phyloP scores from a whole-genome alignment of 75 land plant species.

The Ceratopteris richardii region DNA sequence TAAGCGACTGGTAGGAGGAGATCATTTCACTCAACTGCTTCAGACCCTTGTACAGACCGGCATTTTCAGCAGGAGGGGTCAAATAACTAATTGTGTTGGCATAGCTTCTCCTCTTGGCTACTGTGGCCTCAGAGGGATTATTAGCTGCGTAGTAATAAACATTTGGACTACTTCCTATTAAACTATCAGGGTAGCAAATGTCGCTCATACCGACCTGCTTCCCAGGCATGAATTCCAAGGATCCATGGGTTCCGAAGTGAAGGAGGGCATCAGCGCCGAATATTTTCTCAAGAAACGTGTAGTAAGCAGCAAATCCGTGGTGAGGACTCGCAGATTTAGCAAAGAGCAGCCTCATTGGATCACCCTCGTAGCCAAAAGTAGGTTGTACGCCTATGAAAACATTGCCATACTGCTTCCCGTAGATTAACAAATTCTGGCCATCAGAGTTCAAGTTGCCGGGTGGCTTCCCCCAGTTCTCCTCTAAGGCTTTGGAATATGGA shows the following conservation, averaged over 20 bases:
- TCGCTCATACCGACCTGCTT: constrained; percentile 99
- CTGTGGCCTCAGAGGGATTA: constrained; percentile 97
- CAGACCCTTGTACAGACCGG: constrained; percentile 95
- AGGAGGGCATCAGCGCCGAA: constrained; percentile 93
- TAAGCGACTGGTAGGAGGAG: constrained; percentile 91
- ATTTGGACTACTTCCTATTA: constrained; percentile 97
- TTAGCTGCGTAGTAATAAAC: constrained; percentile 98
- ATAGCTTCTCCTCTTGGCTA: constrained; percentile 96
- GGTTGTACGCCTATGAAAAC: constrained; percentile 98
- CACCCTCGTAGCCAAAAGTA: constrained; percentile 98
- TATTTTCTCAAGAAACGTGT: constrained; percentile 88
- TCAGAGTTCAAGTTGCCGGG: constrained; percentile 98
- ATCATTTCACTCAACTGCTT: constrained; percentile 97
- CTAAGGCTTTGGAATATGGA: constrained; percentile 73
- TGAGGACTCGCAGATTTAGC: constrained; percentile 99
- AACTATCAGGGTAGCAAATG: constrained; percentile 87
- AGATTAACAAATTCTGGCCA: constrained; percentile 88
- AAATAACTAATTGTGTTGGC: constrained; percentile 99
- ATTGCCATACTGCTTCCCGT: constrained; percentile 95
- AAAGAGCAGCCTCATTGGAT: constrained; percentile 96
- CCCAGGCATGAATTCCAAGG: constrained; percentile 98
- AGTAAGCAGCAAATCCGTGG: constrained; percentile 98
- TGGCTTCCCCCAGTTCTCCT: constrained; percentile 98
- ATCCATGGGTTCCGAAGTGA: constrained; percentile 98
- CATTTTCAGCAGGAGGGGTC: constrained; percentile 99